Evolutionary conservation across 2,329 filamentous ascomycete genomes (phyloP).

Genomic region (Zarea fungicola): DNA sequence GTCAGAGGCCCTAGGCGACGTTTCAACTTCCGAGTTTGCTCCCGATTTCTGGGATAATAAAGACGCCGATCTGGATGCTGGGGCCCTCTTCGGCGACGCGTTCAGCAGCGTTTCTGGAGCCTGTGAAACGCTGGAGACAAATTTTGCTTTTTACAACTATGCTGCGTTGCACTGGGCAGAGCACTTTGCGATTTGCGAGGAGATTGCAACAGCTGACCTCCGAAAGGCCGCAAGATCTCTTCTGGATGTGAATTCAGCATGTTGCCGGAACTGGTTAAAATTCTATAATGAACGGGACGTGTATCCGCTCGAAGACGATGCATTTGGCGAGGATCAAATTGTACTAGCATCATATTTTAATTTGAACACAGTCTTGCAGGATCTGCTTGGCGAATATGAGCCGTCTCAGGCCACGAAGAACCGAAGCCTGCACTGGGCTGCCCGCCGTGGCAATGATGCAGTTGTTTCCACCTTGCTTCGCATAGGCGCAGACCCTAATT

Average conservation of each 20-base stretch:
- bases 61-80: neutral
- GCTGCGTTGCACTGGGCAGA: slow-evolving; percentile 31
- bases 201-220: slow-evolving; percentile 15
- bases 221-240: slow-evolving; percentile 17
- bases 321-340: slow-evolving; percentile 19
- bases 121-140: slow-evolving; percentile 19
- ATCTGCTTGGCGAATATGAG: slow-evolving; percentile 14
- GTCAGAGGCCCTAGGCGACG: neutral
- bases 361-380: slow-evolving; percentile 19
- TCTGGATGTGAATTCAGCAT: slow-evolving; percentile 15
- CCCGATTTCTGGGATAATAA: neutral
- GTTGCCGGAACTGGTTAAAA: slow-evolving; percentile 29
- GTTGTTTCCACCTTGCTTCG: slow-evolving; percentile 21
- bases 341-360: slow-evolving; percentile 29
- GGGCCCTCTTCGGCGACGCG: neutral
- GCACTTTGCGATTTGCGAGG: slow-evolving; percentile 25
- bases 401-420: slow-evolving; percentile 14
- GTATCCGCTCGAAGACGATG: slow-evolving; percentile 19
- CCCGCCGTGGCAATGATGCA: slow-evolving; percentile 19
- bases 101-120: neutral
- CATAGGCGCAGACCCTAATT: slow-evolving; percentile 20
- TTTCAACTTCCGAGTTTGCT: neutral
- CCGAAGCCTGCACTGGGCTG: slow-evolving; percentile 27
- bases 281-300: slow-evolving; percentile 23
- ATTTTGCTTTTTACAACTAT: slow-evolving; percentile 31